Conservation (phyloP, 2,329 filamentous ascomycete species). For the Fusarium humuli region DNA sequence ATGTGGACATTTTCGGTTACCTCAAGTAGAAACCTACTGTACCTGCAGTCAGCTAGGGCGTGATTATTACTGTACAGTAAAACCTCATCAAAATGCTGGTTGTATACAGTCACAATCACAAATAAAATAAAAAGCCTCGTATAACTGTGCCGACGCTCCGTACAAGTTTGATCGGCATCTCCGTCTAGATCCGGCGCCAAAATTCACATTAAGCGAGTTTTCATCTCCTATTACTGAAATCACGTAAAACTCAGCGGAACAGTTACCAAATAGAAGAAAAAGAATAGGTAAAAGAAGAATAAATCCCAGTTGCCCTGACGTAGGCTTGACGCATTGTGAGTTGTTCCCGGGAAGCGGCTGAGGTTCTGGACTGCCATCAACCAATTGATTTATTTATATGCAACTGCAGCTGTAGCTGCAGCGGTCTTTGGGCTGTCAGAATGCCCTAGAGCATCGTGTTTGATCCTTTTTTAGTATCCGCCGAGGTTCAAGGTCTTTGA, state of each 20-base stretch:
- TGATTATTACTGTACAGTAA: background rate
- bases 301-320: conserved; percentile 21
- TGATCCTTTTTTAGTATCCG: conserved; percentile 38
- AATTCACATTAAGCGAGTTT: conserved; percentile 1
- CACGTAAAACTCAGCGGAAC: background rate
- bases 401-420: conserved; percentile 1
- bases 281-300: background rate
- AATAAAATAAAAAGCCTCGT: conserved; percentile 33
- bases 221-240: background rate
- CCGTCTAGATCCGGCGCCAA: conserved; percentile 20
- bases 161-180: conserved; percentile 29
- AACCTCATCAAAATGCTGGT: background rate
- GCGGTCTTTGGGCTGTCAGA: background rate
- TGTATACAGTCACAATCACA: conserved; percentile 3
- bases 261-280: background rate
- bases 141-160: conserved; percentile 22
- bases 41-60: background rate
- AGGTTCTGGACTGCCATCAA: conserved; percentile 24
- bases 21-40: conserved; percentile 15
- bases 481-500: background rate
- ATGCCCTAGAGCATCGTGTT: conserved; percentile 14
- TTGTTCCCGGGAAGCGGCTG: conserved; percentile 37
- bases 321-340: conserved; percentile 37
- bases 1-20: conserved; percentile 9
- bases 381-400: conserved; percentile 11